These are phyloP conservation scores for Aspergillus eucalypticola DNA, from an alignment of 2,329 filamentous ascomycete species.

Conservation along the genomic window DNA sequence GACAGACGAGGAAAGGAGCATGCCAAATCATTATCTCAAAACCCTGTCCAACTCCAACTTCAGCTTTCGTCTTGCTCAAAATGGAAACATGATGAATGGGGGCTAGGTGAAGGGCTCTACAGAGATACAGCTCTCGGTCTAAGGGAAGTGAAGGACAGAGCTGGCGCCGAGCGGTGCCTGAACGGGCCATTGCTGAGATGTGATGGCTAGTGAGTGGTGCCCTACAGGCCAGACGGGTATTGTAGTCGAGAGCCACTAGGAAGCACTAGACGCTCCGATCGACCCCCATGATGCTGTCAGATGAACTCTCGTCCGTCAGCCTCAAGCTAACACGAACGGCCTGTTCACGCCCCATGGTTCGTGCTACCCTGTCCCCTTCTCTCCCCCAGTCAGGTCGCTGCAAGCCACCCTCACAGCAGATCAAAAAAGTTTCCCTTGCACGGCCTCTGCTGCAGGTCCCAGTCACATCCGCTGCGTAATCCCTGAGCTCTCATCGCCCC, in stretches of 20 bases:
- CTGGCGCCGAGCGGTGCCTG: too few relatives aligned
- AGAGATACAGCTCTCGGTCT: too few relatives aligned
- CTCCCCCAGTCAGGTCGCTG: neutral
- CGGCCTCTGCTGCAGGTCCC: neutral
- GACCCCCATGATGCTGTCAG: conserved; percentile 3
- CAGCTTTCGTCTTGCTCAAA: too few relatives aligned
- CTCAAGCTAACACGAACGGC: neutral
- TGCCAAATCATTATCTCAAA: too few relatives aligned
- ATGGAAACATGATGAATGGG: too few relatives aligned
- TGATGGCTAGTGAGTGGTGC: neutral
- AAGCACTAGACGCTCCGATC: neutral
- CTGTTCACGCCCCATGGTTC: neutral
- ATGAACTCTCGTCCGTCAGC: conserved; percentile 1
- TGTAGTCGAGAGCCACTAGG: neutral
- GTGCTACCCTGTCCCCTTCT: neutral
- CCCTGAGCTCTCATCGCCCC: too few relatives aligned
- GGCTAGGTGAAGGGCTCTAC: too few relatives aligned
- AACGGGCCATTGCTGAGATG: too few relatives aligned
- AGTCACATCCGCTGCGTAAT: neutral
- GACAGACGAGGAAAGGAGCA: too few relatives aligned
- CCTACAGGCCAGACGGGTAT: neutral
- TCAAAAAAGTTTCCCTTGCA: neutral
- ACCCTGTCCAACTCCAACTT: too few relatives aligned
- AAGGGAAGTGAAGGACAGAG: too few relatives aligned
- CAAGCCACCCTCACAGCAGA: neutral